Conservation (phyloP, 1,284 basidiomycete species). For the Chalciporus sp. region DNA sequence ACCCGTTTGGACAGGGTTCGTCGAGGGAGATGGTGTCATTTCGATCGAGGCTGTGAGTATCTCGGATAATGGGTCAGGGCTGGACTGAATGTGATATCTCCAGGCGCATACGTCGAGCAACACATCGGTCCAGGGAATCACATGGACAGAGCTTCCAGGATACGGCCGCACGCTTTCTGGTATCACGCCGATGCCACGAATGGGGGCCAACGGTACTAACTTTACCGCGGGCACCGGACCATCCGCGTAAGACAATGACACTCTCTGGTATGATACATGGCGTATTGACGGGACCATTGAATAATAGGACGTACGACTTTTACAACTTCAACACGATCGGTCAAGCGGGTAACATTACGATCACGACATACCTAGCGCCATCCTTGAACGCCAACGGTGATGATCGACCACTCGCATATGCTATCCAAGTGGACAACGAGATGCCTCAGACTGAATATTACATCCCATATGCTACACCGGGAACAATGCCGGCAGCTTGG, state of each 20-base stretch:
- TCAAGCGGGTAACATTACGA: not conserved
- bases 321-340: slow-evolving; percentile 7
- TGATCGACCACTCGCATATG: not conserved
- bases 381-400: not conserved
- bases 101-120: slow-evolving; percentile 52
- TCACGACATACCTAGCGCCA: not conserved
- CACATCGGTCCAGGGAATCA: slow-evolving; percentile 50
- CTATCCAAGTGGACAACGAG: not conserved
- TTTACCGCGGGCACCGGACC: slow-evolving; percentile 33
- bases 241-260: slow-evolving; percentile 15
- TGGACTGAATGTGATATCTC: not conserved
- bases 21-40: slow-evolving; percentile 63
- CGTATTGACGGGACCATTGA: slow-evolving; percentile 18
- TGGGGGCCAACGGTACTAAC: slow-evolving; percentile 49
- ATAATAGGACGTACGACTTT: slow-evolving; percentile 33
- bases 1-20: slow-evolving; percentile 18
- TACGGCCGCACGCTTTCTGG: slow-evolving; percentile 56
- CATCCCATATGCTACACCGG: slow-evolving; percentile 52
- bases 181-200: slow-evolving; percentile 61
- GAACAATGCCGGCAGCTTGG: slow-evolving; percentile 55
- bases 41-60: slow-evolving; percentile 56
- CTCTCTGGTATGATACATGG: not conserved
- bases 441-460: slow-evolving; percentile 39
- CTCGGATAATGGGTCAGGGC: not conserved
- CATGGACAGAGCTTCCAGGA: slow-evolving; percentile 49